Base-by-base conservation (phyloP, 106 monocot genomes). In the Xerophyta viscosa region DNA sequence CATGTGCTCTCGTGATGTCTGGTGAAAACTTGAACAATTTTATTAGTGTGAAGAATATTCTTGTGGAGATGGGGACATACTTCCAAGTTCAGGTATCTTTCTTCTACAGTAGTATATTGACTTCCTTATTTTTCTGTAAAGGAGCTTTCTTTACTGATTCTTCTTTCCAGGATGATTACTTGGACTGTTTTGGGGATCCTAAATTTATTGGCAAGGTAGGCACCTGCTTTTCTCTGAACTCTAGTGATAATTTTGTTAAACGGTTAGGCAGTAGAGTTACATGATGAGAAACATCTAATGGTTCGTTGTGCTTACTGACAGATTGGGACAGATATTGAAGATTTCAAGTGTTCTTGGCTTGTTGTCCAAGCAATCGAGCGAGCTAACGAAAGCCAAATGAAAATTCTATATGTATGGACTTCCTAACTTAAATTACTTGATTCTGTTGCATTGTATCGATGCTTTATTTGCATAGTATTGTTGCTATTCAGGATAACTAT, bases 261-360 rank as follows among this genome's bases (percentile, higher is more conserved):
- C n/a, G n/a, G n/a, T n/a, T n/a, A n/a, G n/a, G n/a, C n/a, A n/a
- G n/a, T n/a, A n/a, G n/a, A n/a, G n/a, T n/a, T n/a, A n/a, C n/a
- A n/a, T n/a, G n/a, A n/a, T n/a, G n/a, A n/a, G n/a, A n/a, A n/a
- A n/a, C n/a, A n/a, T n/a, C n/a, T n/a, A n/a, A n/a, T n/a, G n/a
- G n/a, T n/a, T n/a, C n/a, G 39, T 10, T 39, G 39, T 39, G 6
- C 22, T 24, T 36, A 18, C 17, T 63, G 27, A 25, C 52, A 94
- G 93, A 94, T 94, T 63, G 93, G 93, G 42, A 94, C 93, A 29
- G 93, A 94, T 26, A 93, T 93, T 50, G 87, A 93, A 77, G 93
- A 93, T 63, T 93, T 71, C 59, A 87, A 93, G 57, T 93, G 93
- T 37, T 93, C 93, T 24, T 93, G 93, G 93, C 62, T 93, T 54